phyloP scores from a whole-genome alignment of 2,329 filamentous ascomycete species.

The Aspergillus neoniger region DNA sequence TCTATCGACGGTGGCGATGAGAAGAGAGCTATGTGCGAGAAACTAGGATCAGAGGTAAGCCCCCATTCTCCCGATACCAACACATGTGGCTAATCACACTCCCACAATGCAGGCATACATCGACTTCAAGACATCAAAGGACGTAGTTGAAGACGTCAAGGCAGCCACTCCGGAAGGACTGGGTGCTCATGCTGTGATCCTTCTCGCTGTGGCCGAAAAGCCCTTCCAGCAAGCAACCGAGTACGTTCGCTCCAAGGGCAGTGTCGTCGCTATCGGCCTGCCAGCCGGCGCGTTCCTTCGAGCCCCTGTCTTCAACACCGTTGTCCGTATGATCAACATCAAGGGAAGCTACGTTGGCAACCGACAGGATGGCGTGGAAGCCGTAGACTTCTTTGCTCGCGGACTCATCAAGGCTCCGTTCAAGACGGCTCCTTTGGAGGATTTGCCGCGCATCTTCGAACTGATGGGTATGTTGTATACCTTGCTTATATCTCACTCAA shows the following conservation, averaged over 20 bases:
- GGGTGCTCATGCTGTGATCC: constrained; percentile 82
- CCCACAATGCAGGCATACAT: constrained; percentile 59
- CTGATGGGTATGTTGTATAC: constrained; percentile 56
- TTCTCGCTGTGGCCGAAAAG: constrained; percentile 84
- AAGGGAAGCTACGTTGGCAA: constrained; percentile 94
- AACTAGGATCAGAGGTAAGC: constrained; percentile 64
- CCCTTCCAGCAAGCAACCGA: constrained; percentile 92
- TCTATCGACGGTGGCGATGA: constrained; percentile 82
- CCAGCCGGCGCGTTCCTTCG: constrained; percentile 77
- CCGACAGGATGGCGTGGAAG: constrained; percentile 82
- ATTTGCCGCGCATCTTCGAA: constrained; percentile 79
- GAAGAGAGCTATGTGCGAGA: constrained; percentile 67
- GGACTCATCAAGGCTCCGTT: constrained; percentile 84
- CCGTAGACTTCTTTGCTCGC: constrained; percentile 82
- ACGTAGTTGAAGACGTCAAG: constrained; percentile 83
- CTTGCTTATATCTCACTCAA: too few species aligned
- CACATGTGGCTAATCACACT: neutral
- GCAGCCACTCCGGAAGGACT: constrained; percentile 75
- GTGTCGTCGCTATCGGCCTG: constrained; percentile 85
- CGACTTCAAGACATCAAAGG: constrained; percentile 75
- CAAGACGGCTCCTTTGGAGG: constrained; percentile 78
- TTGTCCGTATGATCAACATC: constrained; percentile 88
- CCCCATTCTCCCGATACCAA: neutral
- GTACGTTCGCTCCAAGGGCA: constrained; percentile 81
- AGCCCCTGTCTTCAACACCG: constrained; percentile 86